These are phyloP conservation scores for Excoecaria cochinchinensis DNA, from an alignment of 345 rosid genomes.

Conservation along the genomic window DNA sequence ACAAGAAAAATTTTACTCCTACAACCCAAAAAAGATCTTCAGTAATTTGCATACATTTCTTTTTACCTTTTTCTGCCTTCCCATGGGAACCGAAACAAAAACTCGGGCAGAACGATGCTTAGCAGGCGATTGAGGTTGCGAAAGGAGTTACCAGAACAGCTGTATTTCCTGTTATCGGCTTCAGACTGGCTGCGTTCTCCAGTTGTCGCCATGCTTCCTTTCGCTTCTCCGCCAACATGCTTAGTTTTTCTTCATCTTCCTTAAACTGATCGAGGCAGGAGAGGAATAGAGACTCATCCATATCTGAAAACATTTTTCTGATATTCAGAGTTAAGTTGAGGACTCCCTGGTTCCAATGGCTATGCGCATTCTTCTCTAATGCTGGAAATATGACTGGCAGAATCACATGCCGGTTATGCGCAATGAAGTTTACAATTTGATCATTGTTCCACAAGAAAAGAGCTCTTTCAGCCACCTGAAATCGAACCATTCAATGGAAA, in stretches of 20 bases:
- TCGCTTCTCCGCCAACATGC: slow-evolving; percentile 46
- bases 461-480: slow-evolving; percentile 91
- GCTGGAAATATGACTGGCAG: slow-evolving; percentile 68
- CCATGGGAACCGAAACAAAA: neutral
- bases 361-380: slow-evolving; percentile 63
- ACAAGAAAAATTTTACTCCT: slow-evolving; percentile 10
- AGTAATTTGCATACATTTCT: slow-evolving; percentile 9
- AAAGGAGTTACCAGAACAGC: slow-evolving; percentile 65
- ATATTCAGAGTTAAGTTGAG: slow-evolving; percentile 65
- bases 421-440: slow-evolving; percentile 70
- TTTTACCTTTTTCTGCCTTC: neutral
- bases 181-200: slow-evolving; percentile 64
- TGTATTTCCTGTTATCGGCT: slow-evolving; percentile 59
- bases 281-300: slow-evolving; percentile 64
- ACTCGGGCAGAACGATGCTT: neutral
- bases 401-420: slow-evolving; percentile 61
- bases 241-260: slow-evolving; percentile 59
- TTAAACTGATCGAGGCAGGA: slow-evolving; percentile 56
- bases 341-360: slow-evolving; percentile 87
- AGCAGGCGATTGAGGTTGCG: slow-evolving; percentile 51
- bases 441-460: slow-evolving; percentile 91
- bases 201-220: slow-evolving; percentile 63
- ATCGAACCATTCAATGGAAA: slow-evolving; percentile 9
- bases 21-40: slow-evolving; percentile 15
- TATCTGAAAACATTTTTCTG: slow-evolving; percentile 72